Percentiles rank a stretch among this genome's conserved stretches.
Evolutionary conservation across 805 yeast genomes (phyloP).

Genomic region (Saccharomycopsis sp.): DNA sequence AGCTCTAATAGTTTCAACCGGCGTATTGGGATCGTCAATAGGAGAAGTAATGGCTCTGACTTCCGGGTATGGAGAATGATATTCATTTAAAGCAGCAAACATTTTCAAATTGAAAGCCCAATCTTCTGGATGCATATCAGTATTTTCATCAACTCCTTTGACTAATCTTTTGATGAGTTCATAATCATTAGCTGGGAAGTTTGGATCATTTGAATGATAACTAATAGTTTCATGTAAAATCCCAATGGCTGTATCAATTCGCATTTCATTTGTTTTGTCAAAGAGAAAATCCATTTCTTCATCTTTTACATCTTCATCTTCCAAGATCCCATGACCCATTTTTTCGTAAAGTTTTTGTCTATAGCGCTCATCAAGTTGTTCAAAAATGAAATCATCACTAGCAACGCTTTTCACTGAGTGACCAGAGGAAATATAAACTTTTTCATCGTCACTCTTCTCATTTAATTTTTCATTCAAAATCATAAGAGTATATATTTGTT

Average conservation of each 20-base stretch:
- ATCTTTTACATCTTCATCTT: slow-evolving; percentile 8
- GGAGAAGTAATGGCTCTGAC: slow-evolving; percentile 53
- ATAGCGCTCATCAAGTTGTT: slow-evolving; percentile 21
- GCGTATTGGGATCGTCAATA: slow-evolving; percentile 35
- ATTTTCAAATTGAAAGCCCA: slow-evolving; percentile 23
- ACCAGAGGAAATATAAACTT: neutral
- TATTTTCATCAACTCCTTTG: slow-evolving; percentile 21
- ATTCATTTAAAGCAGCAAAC: slow-evolving; percentile 30
- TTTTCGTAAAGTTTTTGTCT: slow-evolving; percentile 21
- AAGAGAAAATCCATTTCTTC: slow-evolving; percentile 22
- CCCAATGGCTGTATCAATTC: slow-evolving; percentile 30
- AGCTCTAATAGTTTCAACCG: slow-evolving; percentile 39
- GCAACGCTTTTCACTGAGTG: neutral
- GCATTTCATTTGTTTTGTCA: slow-evolving; percentile 28
- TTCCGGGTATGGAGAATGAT: slow-evolving; percentile 52
- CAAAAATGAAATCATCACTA: slow-evolving; percentile 10
- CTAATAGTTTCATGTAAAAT: slow-evolving; percentile 30
- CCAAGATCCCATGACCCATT: slow-evolving; percentile 15
- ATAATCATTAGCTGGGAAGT: slow-evolving; percentile 31
- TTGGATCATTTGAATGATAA: slow-evolving; percentile 37
- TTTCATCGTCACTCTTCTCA: neutral
- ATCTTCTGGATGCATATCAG: slow-evolving; percentile 19
- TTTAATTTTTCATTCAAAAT: too few relatives aligned
- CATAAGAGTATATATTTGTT: too few relatives aligned
- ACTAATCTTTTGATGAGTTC: slow-evolving; percentile 25